Base-by-base conservation (phyloP, 2,329 filamentous ascomycete genomes). In the Zalaria sp. region DNA sequence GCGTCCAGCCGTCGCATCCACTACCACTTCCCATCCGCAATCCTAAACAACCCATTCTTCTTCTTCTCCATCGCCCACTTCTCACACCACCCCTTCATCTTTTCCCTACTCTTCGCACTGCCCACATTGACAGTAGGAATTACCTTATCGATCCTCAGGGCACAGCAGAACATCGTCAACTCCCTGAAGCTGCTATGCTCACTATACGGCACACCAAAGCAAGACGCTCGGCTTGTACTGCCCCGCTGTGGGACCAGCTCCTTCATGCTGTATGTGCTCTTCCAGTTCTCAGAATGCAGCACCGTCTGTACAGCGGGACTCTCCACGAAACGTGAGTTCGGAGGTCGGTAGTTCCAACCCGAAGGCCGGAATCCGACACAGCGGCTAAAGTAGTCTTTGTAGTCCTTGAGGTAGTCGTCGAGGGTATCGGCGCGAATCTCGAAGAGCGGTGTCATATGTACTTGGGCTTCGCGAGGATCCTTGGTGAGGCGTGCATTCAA, bases 401-500 rank as follows among this genome's bases (percentile, higher is more conserved):
- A 83, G 31, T 75, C 71, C 52, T 81, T 76, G 4, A 96, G 73
- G 54, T 98, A 98, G 46, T 94, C 88, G 49, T 85, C 79, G 1
- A 98, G 71, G 0, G 89, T 94, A 50, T 95, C 88, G 29, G 87
- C 79, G 26, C 87, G 80, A 50, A 98, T 87, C 60, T 96, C 89
- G 71, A 91, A 91, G 6, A 98, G 71, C 53, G 83, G 87, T 52
- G 94, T 93, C 88, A 98, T 95, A 63, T 98, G 91, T 0, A 98
- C 87, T 60, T 96, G 89, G 0, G 91, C 91, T 52, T 85, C 83
- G 25, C 73, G 66, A 0, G 91, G 87, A 56, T 95, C 68, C 5
- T 72, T 71, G 0, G 91, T 98, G 53, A 98, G 73, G 3, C 86
- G 73, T 0, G 74, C 71, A 26, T 79, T 69, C 4, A 98, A 72